Evolutionary conservation across 2,329 filamentous ascomycete species (phyloP).

Genomic region (Colletotrichum sp.): DNA sequence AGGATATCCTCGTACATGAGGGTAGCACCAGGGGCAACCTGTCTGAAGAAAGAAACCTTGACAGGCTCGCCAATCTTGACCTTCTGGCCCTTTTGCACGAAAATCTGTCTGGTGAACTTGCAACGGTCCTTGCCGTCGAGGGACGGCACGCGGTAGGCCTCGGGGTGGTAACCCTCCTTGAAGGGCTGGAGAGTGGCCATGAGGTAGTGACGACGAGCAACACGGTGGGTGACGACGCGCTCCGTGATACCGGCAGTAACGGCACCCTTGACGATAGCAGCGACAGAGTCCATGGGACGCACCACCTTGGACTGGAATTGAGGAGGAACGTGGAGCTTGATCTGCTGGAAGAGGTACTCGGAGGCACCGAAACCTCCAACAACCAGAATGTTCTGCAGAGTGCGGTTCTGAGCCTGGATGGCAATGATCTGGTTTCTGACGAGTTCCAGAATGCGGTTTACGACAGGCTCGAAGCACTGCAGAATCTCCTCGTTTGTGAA

Average conservation of each 20-base stretch:
- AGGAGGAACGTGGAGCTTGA: constrained; percentile 96
- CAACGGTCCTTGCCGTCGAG: constrained; percentile 97
- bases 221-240: constrained; percentile 93
- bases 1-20: constrained; percentile 99
- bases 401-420: constrained; percentile 95
- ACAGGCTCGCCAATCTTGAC: constrained; percentile 99
- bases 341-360: constrained; percentile 99
- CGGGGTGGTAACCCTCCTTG: constrained; percentile 97
- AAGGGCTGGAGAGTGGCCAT: constrained; percentile 99
- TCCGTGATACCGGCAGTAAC: constrained; percentile 98
- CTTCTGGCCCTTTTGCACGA: constrained; percentile 97
- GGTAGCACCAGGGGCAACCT: constrained; percentile 94
- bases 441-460: constrained; percentile 94
- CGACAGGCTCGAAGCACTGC: constrained; percentile 98
- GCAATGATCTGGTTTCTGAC: constrained; percentile 99
- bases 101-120: constrained; percentile 98
- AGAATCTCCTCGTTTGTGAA: constrained; percentile 99
- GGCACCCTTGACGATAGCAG: constrained; percentile 97
- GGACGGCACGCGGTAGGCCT: constrained; percentile 96
- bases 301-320: constrained; percentile 99
- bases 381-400: constrained; percentile 93
- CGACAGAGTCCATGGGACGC: constrained; percentile 97
- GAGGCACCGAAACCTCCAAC: constrained; percentile 98
- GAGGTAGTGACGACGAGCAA: constrained; percentile 96
- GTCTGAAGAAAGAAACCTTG: constrained; percentile 98